phyloP scores from a whole-genome alignment of 495 filamentous ascomycete species.

The Pyronema omphalodes region DNA sequence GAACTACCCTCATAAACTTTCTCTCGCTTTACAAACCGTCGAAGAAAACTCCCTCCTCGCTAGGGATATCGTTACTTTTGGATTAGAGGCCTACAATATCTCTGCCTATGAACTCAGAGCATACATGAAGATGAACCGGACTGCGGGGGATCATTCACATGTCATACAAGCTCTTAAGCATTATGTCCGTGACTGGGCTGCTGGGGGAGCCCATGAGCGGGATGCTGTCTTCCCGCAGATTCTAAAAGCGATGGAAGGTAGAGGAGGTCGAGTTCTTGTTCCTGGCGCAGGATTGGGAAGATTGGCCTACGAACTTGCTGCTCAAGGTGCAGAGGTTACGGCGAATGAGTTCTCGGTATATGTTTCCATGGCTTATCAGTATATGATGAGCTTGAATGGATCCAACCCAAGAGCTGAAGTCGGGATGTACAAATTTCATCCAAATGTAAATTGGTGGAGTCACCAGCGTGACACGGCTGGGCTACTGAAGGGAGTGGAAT shows the following conservation, averaged over 20 bases:
- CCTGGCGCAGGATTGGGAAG: slow-evolving; percentile 31
- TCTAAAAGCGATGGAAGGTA: slow-evolving; percentile 17
- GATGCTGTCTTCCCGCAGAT: slow-evolving; percentile 27
- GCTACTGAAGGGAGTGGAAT: slow-evolving; percentile 26
- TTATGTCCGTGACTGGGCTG: slow-evolving; percentile 32
- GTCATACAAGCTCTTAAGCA: slow-evolving; percentile 31
- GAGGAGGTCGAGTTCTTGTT: slow-evolving; percentile 23
- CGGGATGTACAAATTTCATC: slow-evolving; percentile 21
- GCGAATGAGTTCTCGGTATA: slow-evolving; percentile 32
- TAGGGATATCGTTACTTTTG: slow-evolving; percentile 19
- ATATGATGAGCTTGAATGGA: slow-evolving; percentile 12
- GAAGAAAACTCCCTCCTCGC: slow-evolving; percentile 19
- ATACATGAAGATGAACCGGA: slow-evolving; percentile 11
- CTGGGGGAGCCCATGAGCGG: slow-evolving; percentile 27
- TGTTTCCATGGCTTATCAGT: slow-evolving; percentile 28
- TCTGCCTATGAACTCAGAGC: slow-evolving; percentile 19
- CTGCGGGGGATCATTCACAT: slow-evolving; percentile 22
- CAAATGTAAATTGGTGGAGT: slow-evolving; percentile 32
- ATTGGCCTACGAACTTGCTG: slow-evolving; percentile 28
- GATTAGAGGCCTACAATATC: slow-evolving; percentile 23
- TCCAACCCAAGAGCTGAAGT: slow-evolving; percentile 2
- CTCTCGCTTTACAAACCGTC: not conserved
- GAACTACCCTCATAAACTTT: not conserved
- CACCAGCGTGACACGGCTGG: slow-evolving; percentile 29
- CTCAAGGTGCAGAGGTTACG: slow-evolving; percentile 26